Evolutionary conservation across 2,329 filamentous ascomycete genomes (phyloP), one percentile per base, ranked within the genome.

Genomic region (Paecilomyces fulvus): DNA sequence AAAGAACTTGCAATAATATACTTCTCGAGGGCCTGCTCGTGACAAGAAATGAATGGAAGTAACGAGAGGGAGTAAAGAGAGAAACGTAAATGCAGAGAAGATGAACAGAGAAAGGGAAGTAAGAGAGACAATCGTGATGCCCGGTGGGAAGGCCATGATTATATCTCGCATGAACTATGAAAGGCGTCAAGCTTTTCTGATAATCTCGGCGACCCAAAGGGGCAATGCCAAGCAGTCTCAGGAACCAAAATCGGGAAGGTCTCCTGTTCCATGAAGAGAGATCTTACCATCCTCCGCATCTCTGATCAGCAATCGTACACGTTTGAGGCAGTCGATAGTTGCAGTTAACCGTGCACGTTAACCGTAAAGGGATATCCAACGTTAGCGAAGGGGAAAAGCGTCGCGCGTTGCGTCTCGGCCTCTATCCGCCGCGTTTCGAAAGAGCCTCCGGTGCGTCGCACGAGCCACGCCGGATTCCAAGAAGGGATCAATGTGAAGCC

Each of bases 1-100:
- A 51, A 70, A 64, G 68, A 71, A 63, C 65, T 68, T 65, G 65
- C 63, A 59, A 55, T 66, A 28, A 21, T 51, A 33, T 57, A 23
- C 51, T 49, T 49, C 30, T 64, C 68, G 71, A 73, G 70, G 68
- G 67, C 71, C 71, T 71, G 72, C 72, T 73, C 72, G 61, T 59
- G 56, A 66, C 8, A 28, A 64, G 60, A 61, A 54, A 53, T 57
- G 61, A 65, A 63, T 61, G 62, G 33, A 56, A 63, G 61, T 33
- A 33, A 53, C 30, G 25, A 52, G 50, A 49, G 48, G 48, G 48
- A 49, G 10, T 43, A 62, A 65, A 64, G 61, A 63, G 65, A 63
- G 60, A 55, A 46, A 31, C 30, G 43, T 17, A 31, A 55, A 48
- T 55, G 51, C 49, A 20, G 49, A 30, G 20, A 58, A 59, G 23